Evolutionary conservation across 257 asterid genomes (phyloP), one percentile per base, ranked within the genome.

Genomic region (Forsythia viridissima): DNA sequence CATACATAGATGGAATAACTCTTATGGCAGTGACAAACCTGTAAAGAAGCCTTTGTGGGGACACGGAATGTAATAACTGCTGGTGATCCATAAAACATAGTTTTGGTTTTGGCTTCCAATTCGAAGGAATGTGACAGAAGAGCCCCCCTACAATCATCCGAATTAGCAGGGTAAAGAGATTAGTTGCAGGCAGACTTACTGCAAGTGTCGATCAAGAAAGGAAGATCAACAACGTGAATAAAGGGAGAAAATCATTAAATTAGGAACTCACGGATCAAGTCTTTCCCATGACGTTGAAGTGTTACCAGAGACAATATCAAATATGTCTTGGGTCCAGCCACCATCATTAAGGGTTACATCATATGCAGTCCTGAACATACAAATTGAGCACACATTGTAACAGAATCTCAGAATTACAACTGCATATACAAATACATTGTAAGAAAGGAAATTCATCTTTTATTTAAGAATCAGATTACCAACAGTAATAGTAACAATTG

Each of bases 221-320:
- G 42, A 46, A 59, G 46, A 74, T 51, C 71, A 78, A 70, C 6
- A 38, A 55, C 13, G 34, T 39, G 5, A 11, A 24, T 18, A 6
- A 18, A 71, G 24, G 36, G 38, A 48, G 38, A 44, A 52, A 12
- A 52, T 38, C 16, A 6, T 52, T 15, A 71, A 66, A 36, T 11
- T 52, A 52, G 66, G 15, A 71, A 91, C 99, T 92, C 85, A 95
- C 98, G 81, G 91, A 51, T 95, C 99, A 80, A 95, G 99, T 86
- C 85, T 91, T 81, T 93, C 99, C 98, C 99, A 95, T 24, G 99
- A 88, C 76, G 85, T 80, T 52, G 99, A 87, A 78, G 97, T 91
- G 91, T 91, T 94, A 41, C 99, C 98, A 84, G 84, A 57, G 38
- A 90, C 90, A 61, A 90, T 69, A 13, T 80, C 87, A 76, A 94